Conservation (phyloP, 441 rosid genomes). For the Codiaeum variegatum region DNA sequence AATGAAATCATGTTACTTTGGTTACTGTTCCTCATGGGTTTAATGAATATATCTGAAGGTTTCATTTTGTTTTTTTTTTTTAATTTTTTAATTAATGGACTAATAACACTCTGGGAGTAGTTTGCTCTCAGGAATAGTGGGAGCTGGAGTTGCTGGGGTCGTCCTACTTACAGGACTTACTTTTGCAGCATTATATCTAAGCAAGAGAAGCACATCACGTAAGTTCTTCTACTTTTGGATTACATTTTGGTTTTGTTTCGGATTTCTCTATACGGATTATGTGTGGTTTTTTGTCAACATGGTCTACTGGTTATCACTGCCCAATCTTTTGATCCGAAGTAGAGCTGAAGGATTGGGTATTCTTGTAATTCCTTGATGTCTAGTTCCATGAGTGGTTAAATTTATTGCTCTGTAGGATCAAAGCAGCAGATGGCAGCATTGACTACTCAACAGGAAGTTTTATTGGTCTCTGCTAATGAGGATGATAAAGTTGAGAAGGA, state of each 20-base stretch:
- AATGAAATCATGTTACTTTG: neutral
- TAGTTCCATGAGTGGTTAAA: neutral
- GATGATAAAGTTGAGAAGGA: constrained; percentile 32
- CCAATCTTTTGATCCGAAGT: neutral
- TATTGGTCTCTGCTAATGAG: constrained; percentile 34
- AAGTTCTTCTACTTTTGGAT: constrained; percentile 30
- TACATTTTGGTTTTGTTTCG: neutral
- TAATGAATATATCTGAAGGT: neutral
- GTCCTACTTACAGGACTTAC: constrained; percentile 52
- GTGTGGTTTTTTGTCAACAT: neutral
- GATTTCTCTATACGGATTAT: neutral
- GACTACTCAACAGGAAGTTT: constrained; percentile 55
- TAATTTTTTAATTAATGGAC: constrained; percentile 29
- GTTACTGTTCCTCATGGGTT: constrained; percentile 2
- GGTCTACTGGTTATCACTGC: neutral
- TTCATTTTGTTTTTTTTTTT: neutral
- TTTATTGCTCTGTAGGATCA: constrained; percentile 35
- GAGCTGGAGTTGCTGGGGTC: constrained; percentile 71
- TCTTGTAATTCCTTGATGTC: neutral
- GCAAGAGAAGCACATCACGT: constrained; percentile 52
- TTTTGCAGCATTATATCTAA: constrained; percentile 56
- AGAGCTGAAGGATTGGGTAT: neutral
- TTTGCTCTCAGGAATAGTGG: constrained; percentile 75
- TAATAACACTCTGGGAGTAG: constrained; percentile 66
- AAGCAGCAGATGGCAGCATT: constrained; percentile 65